These are phyloP conservation scores for Zopfia rhizophila DNA, from an alignment of 2,329 filamentous ascomycete species.

Conservation along the genomic window DNA sequence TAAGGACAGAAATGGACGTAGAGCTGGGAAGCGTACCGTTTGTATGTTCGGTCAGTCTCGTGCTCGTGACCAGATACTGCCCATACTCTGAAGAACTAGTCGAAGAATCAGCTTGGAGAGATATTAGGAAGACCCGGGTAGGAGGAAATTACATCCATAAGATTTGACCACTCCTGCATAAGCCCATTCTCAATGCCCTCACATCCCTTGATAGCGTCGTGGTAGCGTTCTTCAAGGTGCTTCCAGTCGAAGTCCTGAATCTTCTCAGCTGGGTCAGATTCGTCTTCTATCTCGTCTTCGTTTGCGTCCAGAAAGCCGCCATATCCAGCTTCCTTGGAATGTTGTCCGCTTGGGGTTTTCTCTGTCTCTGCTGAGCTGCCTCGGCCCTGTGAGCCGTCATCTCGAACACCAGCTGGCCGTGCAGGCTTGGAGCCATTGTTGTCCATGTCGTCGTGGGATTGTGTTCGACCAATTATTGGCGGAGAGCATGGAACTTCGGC, in stretches of 20 bases:
- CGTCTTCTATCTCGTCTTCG: constrained; percentile 27
- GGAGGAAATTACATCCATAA: constrained; percentile 46
- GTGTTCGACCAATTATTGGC: constrained; percentile 5
- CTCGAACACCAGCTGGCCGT: neutral
- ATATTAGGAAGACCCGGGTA: neutral
- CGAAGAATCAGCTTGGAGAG: constrained; percentile 18
- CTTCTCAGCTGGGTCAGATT: constrained; percentile 37
- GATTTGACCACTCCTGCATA: constrained; percentile 71
- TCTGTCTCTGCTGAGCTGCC: constrained; percentile 36
- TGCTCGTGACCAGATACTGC: constrained; percentile 75
- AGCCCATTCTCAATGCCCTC: constrained; percentile 72
- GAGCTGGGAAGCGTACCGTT: constrained; percentile 68
- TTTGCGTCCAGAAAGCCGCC: constrained; percentile 8
- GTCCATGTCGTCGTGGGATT: constrained; percentile 32
- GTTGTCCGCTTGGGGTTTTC: constrained; percentile 40
- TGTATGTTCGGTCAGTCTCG: constrained; percentile 80
- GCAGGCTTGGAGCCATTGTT: constrained; percentile 5
- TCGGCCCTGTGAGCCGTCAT: constrained; percentile 26
- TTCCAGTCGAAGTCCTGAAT: constrained; percentile 77
- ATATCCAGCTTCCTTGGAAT: constrained; percentile 13
- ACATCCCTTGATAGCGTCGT: constrained; percentile 71
- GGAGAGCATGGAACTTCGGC: constrained; percentile 5
- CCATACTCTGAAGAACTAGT: constrained; percentile 84
- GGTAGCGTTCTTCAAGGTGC: constrained; percentile 76
- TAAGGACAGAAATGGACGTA: constrained; percentile 9